Evolutionary conservation across 371 early-diverging fungal species (phyloP), one percentile per base, ranked within the genome.

Genomic region (Phascolomyces articulosus): DNA sequence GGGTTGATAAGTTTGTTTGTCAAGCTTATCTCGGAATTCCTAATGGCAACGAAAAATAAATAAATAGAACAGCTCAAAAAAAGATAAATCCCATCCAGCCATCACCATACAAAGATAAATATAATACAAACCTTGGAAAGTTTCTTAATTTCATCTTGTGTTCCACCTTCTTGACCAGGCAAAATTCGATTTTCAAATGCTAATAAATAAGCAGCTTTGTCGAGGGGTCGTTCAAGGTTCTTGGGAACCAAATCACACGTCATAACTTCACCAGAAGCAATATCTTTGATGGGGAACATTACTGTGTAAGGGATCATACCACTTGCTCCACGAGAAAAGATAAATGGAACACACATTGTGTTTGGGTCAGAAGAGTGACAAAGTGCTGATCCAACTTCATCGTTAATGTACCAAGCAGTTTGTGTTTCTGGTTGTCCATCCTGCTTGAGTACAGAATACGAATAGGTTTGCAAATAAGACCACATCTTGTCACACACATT

Each of bases 241-340:
- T 72, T 75, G 38, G 87, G 85, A 11, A 84, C 64, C 29, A 87
- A 68, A 58, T 87, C 84, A 56, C 80, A 77, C 0, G 82, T 82
- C 51, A 84, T 49, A 3, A 79, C 67, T 31, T 78, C 85, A 9
- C 85, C 85, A 48, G 81, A 63, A 9, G 69, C 66, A 48, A 87
- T 77, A 51, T 83, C 82, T 53, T 82, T 73, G 61, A 85, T 81
- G 2, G 87, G 85, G 69, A 80, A 87, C 53, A 87, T 68, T 55
- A 87, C 80, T 55, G 85, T 85, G 58, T 87, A 87, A 18, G 87
- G 85, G 40, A 87, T 84, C 59, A 85, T 84, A 16, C 71, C 74
- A 10, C 58, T 66, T 3, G 73, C 70, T 3, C 87, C 85, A 15
- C 85, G 83, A 24, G 85, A 83, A 60, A 84, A 87, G 70, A 87